phyloP scores from a whole-genome alignment of 208 protist species.

The Crithidia bombi region DNA sequence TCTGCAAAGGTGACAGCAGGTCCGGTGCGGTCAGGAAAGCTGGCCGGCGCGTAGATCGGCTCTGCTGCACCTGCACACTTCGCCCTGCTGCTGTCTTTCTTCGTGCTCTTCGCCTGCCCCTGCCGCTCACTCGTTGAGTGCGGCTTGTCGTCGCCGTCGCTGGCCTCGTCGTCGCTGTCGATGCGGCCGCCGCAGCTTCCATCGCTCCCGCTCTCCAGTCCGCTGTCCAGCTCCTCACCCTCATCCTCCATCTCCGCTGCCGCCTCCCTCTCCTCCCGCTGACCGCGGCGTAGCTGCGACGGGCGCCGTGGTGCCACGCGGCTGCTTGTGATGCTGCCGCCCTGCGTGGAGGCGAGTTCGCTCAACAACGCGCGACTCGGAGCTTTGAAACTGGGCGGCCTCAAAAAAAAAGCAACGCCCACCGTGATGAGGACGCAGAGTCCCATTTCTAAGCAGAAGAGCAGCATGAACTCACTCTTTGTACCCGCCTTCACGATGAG shows the following conservation, averaged over 20 bases:
- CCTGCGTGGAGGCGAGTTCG: slow-evolving; percentile 12
- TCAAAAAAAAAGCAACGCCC: slow-evolving; percentile 51
- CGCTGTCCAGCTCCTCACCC: slow-evolving; percentile 12
- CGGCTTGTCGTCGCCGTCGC: not conserved
- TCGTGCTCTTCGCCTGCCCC: not conserved
- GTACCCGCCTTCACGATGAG: slow-evolving; percentile 55
- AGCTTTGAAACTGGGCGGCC: slow-evolving; percentile 43
- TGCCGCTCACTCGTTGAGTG: not conserved
- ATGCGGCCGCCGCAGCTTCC: not conserved
- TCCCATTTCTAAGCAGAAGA: slow-evolving; percentile 62
- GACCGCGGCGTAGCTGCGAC: slow-evolving; percentile 8
- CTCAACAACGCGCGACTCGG: slow-evolving; percentile 32
- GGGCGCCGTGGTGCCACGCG: not conserved
- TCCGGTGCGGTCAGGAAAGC: not conserved
- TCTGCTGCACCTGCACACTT: not conserved
- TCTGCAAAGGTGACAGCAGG: slow-evolving; percentile 2
- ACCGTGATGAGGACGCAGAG: slow-evolving; percentile 51
- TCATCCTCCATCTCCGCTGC: not conserved
- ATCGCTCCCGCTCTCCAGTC: slow-evolving; percentile 1
- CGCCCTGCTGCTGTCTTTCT: not conserved
- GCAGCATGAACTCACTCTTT: slow-evolving; percentile 50
- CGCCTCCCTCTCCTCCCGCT: slow-evolving; percentile 20
- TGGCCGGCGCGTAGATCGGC: not conserved
- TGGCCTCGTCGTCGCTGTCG: not conserved
- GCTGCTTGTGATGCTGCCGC: not conserved